Conservation (phyloP, 139 green algal species). For the Bryopsis sp. region DNA sequence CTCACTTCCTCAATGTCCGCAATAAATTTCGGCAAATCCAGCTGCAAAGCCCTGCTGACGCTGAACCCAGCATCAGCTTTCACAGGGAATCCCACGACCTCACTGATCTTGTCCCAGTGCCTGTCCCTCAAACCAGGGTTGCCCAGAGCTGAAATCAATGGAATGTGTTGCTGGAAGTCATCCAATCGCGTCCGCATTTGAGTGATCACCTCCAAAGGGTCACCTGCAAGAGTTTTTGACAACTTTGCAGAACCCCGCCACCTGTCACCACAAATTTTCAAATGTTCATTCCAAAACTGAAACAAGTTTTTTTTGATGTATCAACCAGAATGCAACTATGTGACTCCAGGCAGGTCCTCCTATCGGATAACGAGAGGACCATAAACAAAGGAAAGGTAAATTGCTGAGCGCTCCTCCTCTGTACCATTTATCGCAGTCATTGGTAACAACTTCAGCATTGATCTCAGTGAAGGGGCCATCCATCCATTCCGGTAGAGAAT, state of each 20-base stretch:
- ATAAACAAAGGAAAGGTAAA: no score
- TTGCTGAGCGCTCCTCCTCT: slow-evolving; percentile 16
- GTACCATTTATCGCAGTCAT: slow-evolving; percentile 52
- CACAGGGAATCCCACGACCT: slow-evolving; percentile 45
- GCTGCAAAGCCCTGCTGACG: slow-evolving; percentile 49
- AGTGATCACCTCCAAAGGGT: slow-evolving; percentile 20
- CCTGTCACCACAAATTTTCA: no score
- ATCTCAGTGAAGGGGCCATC: slow-evolving; percentile 63
- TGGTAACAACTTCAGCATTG: slow-evolving; percentile 47
- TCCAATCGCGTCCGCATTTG: slow-evolving; percentile 45
- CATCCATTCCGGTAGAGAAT: slow-evolving; percentile 61
- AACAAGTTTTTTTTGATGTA: no score
- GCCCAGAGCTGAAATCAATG: slow-evolving; percentile 58
- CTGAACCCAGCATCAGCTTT: slow-evolving; percentile 56
- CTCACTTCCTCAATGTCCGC: slow-evolving; percentile 56
- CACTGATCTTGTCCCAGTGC: slow-evolving; percentile 53
- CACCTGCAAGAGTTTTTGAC: slow-evolving; percentile 28
- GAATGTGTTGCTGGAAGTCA: slow-evolving; percentile 57
- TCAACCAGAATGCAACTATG: no score
- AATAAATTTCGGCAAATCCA: slow-evolving; percentile 50
- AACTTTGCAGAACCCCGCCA: slow-evolving; percentile 20
- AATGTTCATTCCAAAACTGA: no score
- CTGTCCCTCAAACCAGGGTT: slow-evolving; percentile 57
- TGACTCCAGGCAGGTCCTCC: no score
- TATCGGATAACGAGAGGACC: no score